Base-by-base conservation (phyloP, 345 rosid species). In the Sonneratia caseolaris region DNA sequence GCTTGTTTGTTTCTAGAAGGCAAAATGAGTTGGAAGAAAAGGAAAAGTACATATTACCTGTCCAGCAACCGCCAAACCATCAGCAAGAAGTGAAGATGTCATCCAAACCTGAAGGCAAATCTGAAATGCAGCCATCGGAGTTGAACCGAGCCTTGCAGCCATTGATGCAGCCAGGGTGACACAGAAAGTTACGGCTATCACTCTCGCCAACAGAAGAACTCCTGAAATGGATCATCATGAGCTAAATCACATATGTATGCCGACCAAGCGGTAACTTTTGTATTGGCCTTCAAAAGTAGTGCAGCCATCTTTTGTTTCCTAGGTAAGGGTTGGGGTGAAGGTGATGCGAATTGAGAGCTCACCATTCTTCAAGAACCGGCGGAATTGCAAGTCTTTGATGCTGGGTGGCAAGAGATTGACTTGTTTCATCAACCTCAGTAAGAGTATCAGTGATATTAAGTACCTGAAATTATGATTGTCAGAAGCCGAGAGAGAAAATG, bases 21-120 rank as follows among this genome's bases (percentile, higher is more conserved):
- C 7, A 40, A 40, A 40, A 40, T 0, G 43, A 8, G 0, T 40
- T 40, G 51, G 2, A 47, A 47, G 51, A 9, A 47, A 13, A 47
- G 51, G 51, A 49, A 37, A 51, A 66, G n/a, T 18, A n/a, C 36
- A 11, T 42, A n/a, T 66, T 15, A 94, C 98, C 97, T 95, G 97
- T 68, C 92, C 99, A 27, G 99, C 99, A 69, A 95, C 92, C 3
- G 99, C 97, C 76, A 95, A 83, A 53, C 99, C 99, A 76, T 95
- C 99, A 0, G 96, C 92, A 11, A 95, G 99, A 68, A 95, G 97
- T 43, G 99, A 95, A 38, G 99, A 87, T 18, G 97, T 92, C 77
- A 95, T 68, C 99, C 99, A 95, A 70, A 95, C 96, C 71, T 95
- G 99, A 66, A 95, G 79, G 72, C 99, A 95, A 19, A 92, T 79